These are phyloP conservation scores for Melastoma malabathricum DNA, from an alignment of 345 rosid genomes.

Conservation along the genomic window DNA sequence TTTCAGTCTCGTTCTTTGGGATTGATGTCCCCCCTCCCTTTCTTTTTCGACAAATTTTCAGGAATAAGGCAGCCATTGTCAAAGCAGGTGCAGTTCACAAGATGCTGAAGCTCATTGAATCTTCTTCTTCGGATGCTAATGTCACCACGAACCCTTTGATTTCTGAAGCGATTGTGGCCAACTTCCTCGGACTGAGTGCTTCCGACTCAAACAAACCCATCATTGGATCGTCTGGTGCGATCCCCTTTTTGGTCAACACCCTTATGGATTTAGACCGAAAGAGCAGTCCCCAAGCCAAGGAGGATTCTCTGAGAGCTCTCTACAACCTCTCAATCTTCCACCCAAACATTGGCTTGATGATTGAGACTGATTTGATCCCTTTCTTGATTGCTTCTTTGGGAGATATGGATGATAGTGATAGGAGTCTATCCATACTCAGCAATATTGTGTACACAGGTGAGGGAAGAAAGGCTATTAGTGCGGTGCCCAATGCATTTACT, in stretches of 20 bases:
- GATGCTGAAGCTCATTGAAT: constrained; percentile 72
- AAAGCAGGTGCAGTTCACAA: constrained; percentile 94
- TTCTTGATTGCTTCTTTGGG: constrained; percentile 55
- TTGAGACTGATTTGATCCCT: constrained; percentile 48
- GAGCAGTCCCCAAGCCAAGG: constrained; percentile 53
- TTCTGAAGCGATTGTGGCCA: constrained; percentile 79
- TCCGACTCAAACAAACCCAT: constrained; percentile 78
- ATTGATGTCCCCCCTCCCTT: not conserved
- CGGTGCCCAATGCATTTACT: constrained; percentile 43
- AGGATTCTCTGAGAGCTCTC: constrained; percentile 80
- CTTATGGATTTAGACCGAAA: constrained; percentile 26
- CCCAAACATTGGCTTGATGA: constrained; percentile 38
- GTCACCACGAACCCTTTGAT: constrained; percentile 27
- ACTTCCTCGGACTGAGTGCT: constrained; percentile 88
- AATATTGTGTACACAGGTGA: constrained; percentile 63
- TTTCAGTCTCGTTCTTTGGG: not conserved
- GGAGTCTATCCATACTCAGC: constrained; percentile 73
- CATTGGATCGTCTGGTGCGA: constrained; percentile 85
- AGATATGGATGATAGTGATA: constrained; percentile 85
- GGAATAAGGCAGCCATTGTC: constrained; percentile 99
- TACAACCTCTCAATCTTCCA: constrained; percentile 72
- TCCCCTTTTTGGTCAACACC: constrained; percentile 55
- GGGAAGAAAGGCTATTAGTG: constrained; percentile 68
- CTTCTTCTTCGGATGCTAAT: constrained; percentile 19
- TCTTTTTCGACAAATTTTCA: constrained; percentile 16